Evolutionary conservation across 2,329 filamentous ascomycete genomes (phyloP), one percentile per base, ranked within the genome.

Genomic region (Hypocrella siamensis): DNA sequence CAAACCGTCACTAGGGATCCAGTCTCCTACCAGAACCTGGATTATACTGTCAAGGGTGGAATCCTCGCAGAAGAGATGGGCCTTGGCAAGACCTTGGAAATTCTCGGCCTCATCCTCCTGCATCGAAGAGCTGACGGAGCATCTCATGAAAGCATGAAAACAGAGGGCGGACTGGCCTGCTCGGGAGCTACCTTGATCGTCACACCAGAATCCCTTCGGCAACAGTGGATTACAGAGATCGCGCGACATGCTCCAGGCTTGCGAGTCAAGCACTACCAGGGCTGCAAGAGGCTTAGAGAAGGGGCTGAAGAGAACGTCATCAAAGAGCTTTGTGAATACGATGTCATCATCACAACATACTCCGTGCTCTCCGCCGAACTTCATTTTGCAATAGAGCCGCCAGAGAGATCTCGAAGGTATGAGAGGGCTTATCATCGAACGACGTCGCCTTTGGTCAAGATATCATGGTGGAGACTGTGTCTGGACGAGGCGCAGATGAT

Each of bases 401-500:
- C 86, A 0, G 66, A 77, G 28, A 76, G 88, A 22, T 53, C 60
- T 3, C 67, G 74, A 39, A 66, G 86, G 31, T 70, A 77, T 6
- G 63, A 68, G 33, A 72, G 76, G 42, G 73, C 69, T 34, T 78
- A 81, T 34, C 63, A 74, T 37, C 66, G 75, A 18, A 65, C 67
- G 3, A 75, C 65, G 31, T 90, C 83, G 4, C 86, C 86, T 0
- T 61, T 96, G 6, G 74, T 86, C 8, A 70, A 80, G 41, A 71
- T 94, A 14, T 73, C 67, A 2, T 96, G 84, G 85, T 94, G 85
- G 84, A 69, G 88, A 26, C 71, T 93, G 2, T 75, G 74, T 33
- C 62, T 80, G 2, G 76, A 80, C 36, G 85, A 77, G 59, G 76
- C 88, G 1, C 90, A 98, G 47, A 93, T 93, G 79, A 75, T 96